A percentile compares a stretch with the other conserved stretches of the same genome.
These are phyloP conservation scores for Capsicum baccatum DNA, from an alignment of 257 asterid genomes.

Conservation along the genomic window DNA sequence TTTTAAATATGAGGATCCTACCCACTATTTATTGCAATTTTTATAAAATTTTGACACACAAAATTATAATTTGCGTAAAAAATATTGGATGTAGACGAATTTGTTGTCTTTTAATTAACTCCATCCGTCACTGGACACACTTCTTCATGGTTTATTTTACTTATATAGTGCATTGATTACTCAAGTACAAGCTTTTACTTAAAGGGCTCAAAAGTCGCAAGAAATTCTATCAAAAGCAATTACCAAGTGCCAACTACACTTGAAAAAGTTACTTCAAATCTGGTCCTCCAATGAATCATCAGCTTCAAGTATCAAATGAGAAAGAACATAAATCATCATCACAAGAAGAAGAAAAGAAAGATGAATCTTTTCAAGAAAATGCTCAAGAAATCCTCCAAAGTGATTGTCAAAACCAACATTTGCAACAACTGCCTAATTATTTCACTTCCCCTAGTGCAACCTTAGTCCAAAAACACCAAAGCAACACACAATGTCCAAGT, in stretches of 20 bases:
- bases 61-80: too few species aligned
- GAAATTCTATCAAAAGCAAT: not conserved
- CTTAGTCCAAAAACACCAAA: not conserved
- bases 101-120: too few species aligned
- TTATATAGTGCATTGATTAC: not conserved
- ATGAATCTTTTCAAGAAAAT: not conserved
- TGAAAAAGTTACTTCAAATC: not conserved
- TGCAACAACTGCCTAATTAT: constrained; percentile 5
- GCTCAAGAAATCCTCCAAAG: not conserved
- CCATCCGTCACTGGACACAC: not conserved
- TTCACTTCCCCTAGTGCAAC: not conserved
- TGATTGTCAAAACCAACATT: constrained; percentile 1
- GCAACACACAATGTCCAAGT: constrained; percentile 13
- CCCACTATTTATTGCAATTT: too few species aligned
- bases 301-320: not conserved
- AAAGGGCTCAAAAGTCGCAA: not conserved
- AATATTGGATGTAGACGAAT: too few species aligned
- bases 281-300: constrained; percentile 10
- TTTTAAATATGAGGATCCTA: too few species aligned
- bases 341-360: not conserved
- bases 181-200: not conserved
- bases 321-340: not conserved
- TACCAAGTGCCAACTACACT: constrained; percentile 9
- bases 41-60: too few species aligned
- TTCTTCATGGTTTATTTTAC: not conserved